These are phyloP conservation scores for Breynia disticha DNA, from an alignment of 441 rosid species.

Conservation along the genomic window DNA sequence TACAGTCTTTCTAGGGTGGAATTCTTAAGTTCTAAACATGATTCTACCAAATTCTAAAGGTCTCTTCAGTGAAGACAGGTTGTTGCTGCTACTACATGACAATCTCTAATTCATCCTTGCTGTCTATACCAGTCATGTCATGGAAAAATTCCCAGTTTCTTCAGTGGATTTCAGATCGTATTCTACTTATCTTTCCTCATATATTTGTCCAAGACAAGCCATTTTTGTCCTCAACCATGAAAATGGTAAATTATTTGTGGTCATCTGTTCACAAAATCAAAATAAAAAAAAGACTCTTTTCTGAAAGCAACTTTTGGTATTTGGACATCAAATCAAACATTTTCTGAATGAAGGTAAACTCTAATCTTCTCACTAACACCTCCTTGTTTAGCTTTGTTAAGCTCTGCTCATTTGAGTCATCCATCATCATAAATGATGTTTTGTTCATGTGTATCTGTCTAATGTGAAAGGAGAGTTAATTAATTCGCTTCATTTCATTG, in stretches of 20 bases:
- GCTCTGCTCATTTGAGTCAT: conserved; percentile 11
- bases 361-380: conserved; percentile 6
- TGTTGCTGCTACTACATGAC: too few species aligned
- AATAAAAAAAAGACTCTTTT: background rate
- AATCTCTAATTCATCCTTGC: too few species aligned
- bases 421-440: conserved; percentile 1
- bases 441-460: conserved; percentile 17
- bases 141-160: too few species aligned
- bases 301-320: conserved; percentile 11
- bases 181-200: background rate
- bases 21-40: too few species aligned
- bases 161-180: too few species aligned
- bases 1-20: too few species aligned
- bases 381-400: conserved; percentile 17
- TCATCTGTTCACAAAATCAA: background rate
- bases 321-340: conserved; percentile 1
- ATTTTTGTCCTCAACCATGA: background rate
- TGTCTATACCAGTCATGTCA: too few species aligned
- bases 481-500: background rate
- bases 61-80: too few species aligned
- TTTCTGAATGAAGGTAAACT: conserved; percentile 13
- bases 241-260: background rate
- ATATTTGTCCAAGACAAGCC: background rate
- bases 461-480: conserved; percentile 6
- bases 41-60: too few species aligned